Evolutionary conservation across 2,329 filamentous ascomycete genomes (phyloP), one percentile per base, ranked within the genome.

Genomic region (Diaporthe humulicola): DNA sequence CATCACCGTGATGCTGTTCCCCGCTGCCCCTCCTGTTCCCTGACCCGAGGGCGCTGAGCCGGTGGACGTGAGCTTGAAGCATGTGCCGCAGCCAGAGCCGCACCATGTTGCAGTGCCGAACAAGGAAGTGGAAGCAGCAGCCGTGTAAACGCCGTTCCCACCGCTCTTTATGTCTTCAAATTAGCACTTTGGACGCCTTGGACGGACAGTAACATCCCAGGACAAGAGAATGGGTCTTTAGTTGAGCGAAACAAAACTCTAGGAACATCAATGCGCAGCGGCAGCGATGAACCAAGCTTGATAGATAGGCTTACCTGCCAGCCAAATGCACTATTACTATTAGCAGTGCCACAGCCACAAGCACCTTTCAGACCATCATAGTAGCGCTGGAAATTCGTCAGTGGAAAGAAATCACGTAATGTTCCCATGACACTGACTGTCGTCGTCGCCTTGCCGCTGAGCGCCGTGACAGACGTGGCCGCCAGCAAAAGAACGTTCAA

Each of bases 1-100:
- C 80, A 81, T 81, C 57, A 82, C 79, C 42, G 78, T 79, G 67
- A 82, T 81, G 71, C 75, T 78, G 60, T 77, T 56, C 17, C 81
- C 80, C 9, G 71, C 19, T 19, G 38, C 57, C 8, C 74, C 71
- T 48, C 74, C 74, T 5, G 74, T 45, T 1, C 74, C 74, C 45
- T 70, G 57, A 2, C 61, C 50, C 19, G 64, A 60, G 19, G 71
- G 71, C 28, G 66, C 57, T 19, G 64, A 52, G 28, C 80, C 80
- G 1, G 80, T 82, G 6, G 81, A 80, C 2, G 79, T 82, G 38
- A 81, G 75, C 22, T 78, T 75, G 76, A 79, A 81, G 74, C 80
- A 81, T 45, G 76, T 78, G 15, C 80, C 80, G 70, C 80, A 81
- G 19, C 80, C 80, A 10, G 74, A 74, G n/a, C 80, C 80, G 64